Evolutionary conservation across 345 rosid genomes (phyloP), one percentile per base, ranked within the genome.

Genomic region (Limnanthes douglasii): DNA sequence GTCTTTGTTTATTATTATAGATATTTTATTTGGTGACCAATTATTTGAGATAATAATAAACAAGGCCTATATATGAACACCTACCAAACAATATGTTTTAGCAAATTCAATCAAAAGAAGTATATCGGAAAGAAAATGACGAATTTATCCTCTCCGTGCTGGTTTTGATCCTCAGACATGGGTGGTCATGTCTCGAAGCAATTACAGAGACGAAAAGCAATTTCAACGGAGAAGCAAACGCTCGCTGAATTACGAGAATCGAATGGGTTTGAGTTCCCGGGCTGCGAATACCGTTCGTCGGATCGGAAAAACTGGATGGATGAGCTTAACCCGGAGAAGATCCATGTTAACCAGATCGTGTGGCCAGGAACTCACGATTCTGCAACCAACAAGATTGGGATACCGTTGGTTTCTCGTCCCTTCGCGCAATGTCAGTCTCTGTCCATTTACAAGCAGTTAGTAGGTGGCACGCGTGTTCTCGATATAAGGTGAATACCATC

Each of bases 311-410:
- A 34, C 16, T 90, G 99, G 98, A 90, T 90, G 86, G 38, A 38
- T 4, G 62, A 54, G 12, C 64, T 90, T 3, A 51, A 59, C 19
- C 78, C 83, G 2, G 70, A 50, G 1, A 81, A 64, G 43, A 47
- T 85, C 37, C 94, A 46, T 1, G 45, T 78, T 11, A 64, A 77
- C 62, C 45, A 70, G 64, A 72, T 90, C 40, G 88, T 90, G 4
- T 90, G 98, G 98, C 98, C 98, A 0, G 98, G 96, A 5, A 80
- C 96, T 0, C 98, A 90, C 24, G 86, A 90, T 49, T 79, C 95
- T 0, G 98, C 98, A 10, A 84, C 98, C 5, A 56, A 90, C 57
- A 73, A 65, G 63, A 84, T 90, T 41, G 95, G 98, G 4, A 48
- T 84, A 20, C 62, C 66, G 0, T 51, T 54, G 21, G 33, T 90